phyloP scores from a whole-genome alignment of 192 early-diverging fungal genomes.

The Coemansia umbellata region DNA sequence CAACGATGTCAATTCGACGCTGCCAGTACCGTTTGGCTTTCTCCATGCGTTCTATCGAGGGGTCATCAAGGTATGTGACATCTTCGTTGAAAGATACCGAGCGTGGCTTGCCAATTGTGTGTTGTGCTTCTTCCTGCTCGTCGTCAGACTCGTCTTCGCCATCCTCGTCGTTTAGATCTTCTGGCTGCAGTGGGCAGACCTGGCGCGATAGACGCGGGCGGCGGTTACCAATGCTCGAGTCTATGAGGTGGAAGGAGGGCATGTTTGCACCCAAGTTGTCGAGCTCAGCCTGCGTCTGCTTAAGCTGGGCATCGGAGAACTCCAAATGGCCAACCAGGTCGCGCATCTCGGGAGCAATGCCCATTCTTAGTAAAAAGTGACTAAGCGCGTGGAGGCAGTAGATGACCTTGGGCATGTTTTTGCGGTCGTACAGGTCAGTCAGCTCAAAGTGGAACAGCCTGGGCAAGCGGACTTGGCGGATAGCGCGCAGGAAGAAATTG shows the following conservation, averaged over 20 bases:
- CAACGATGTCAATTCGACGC: conserved; percentile 49
- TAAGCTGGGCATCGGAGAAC: conserved; percentile 72
- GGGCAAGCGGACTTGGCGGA: conserved; percentile 76
- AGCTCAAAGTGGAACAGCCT: conserved; percentile 96
- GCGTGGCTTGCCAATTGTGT: conserved; percentile 32
- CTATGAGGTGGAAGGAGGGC: conserved; percentile 87
- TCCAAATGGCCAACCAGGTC: conserved; percentile 88
- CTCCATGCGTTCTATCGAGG: conserved; percentile 26
- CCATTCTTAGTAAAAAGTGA: conserved; percentile 83
- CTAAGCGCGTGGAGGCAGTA: conserved; percentile 97
- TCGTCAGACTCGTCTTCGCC: conserved; percentile 19
- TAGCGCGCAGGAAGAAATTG: conserved; percentile 85
- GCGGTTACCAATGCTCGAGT: conserved; percentile 48
- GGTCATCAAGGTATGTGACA: conserved; percentile 39
- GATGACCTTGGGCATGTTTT: conserved; percentile 98
- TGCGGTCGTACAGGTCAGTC: conserved; percentile 97
- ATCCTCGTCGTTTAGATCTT: conserved; percentile 25
- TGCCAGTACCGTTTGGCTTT: conserved; percentile 52
- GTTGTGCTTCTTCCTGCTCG: conserved; percentile 2
- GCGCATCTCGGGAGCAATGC: conserved; percentile 83
- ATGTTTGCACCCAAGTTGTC: conserved; percentile 76
- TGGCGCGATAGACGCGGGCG: conserved; percentile 41
- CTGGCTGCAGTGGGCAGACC: conserved; percentile 39
- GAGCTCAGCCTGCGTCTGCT: conserved; percentile 73
- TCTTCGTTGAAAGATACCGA: conserved; percentile 8